Evolutionary conservation across 2,329 filamentous ascomycete genomes (phyloP), one percentile per base, ranked within the genome.

Genomic region (Phialemoniopsis sp.): DNA sequence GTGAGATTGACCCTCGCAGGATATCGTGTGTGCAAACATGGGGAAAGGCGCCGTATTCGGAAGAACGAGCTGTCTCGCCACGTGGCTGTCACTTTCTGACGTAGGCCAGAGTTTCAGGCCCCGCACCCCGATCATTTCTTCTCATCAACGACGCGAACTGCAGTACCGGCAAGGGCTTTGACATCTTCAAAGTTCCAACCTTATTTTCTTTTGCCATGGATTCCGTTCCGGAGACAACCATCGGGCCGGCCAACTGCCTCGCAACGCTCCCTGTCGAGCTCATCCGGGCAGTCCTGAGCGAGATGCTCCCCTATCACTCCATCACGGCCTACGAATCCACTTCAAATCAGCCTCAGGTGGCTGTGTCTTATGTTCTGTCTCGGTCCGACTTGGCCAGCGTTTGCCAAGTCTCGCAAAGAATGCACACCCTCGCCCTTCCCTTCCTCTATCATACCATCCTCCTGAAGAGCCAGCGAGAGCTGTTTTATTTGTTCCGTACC

Each of bases 401-500:
- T 41, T 41, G 33, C 39, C 39, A 41, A 41, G 39, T 41, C 39
- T 41, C 39, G 39, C 32, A 41, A 41, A 41, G 33, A 28, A 41
- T 41, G 33, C 39, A 41, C 37, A 41, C 33, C 39, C 39, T 41
- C 39, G 39, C 39, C 33, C 36, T 41, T 41, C 39, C 39, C 39
- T 41, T 41, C 39, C 39, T 41, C 39, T 41, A 41, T 41, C 33
- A 41, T 41, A 41, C 39, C 39, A 41, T 41, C 39, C 39, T 41
- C 39, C 39, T 41, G 34, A 41, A 41, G 39, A 41, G 39, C 34
- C 33, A 41, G 39, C 39, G 39, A 41, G 39, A 41, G 34, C 39
- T 41, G 39, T 33, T 41, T 41, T 41, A 41, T 41, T 41, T 37
- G 26, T 41, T 41, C 39, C 39, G 39, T 41, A 41, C 39, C 33